A percentile compares a stretch with the other conserved stretches of the same genome.
Conservation (phyloP, 208 protist genomes). For the Acanthamoeba castellanii region DNA sequence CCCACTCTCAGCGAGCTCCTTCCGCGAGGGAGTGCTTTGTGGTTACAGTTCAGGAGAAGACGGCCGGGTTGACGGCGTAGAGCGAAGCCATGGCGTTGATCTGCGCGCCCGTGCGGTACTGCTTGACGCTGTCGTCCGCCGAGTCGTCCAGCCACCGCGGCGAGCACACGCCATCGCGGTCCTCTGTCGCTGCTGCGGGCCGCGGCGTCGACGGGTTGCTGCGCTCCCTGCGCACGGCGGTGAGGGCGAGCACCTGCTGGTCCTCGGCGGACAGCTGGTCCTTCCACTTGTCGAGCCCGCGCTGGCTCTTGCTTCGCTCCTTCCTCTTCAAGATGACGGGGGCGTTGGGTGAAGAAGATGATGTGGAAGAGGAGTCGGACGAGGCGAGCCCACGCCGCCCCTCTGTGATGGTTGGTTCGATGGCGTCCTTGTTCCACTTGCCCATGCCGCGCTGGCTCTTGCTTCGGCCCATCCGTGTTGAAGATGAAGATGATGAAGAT, state of each 20-base stretch:
- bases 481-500: neutral
- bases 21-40: too few species aligned
- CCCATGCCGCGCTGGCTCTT: neutral
- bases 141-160: neutral
- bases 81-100: constrained; percentile 4
- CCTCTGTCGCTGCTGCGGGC: neutral
- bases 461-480: neutral
- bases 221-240: neutral
- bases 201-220: neutral
- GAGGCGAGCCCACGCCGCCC: neutral
- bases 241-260: neutral
- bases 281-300: constrained; percentile 12
- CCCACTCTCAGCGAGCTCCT: too few species aligned
- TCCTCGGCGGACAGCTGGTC: constrained; percentile 1
- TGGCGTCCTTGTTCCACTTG: neutral
- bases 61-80: neutral
- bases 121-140: neutral
- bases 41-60: constrained; percentile 6
- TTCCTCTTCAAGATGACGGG: neutral
- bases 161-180: neutral
- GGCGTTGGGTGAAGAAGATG: neutral
- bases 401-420: neutral
- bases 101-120: neutral
- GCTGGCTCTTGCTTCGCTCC: constrained; percentile 27
- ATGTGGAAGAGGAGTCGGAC: neutral